Conservation (phyloP, 2,329 filamentous ascomycete genomes). For the Clonostachys chloroleuca region DNA sequence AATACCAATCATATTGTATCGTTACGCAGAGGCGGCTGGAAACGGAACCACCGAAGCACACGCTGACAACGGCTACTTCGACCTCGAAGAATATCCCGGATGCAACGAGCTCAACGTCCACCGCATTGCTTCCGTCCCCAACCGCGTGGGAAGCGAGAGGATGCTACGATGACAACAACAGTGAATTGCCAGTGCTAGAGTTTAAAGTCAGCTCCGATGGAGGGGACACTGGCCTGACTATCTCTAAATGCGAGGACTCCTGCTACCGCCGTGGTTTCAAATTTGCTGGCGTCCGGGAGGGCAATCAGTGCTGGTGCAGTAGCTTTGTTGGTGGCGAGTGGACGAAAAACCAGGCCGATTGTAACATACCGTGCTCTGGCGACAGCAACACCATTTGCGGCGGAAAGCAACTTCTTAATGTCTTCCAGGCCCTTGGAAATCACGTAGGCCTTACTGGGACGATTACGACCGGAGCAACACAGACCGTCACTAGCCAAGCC, state of each 20-base stretch:
- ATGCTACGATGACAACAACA: conserved; percentile 28
- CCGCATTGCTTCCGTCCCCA: conserved; percentile 6
- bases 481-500: too few species aligned
- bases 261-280: conserved; percentile 14
- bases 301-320: conserved; percentile 11
- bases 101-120: neutral
- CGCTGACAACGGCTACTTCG: conserved; percentile 1
- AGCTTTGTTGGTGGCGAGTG: conserved; percentile 6
- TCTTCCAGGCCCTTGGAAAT: conserved; percentile 34
- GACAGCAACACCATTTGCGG: conserved; percentile 8
- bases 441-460: neutral
- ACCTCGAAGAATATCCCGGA: neutral
- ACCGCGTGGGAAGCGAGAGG: conserved; percentile 17
- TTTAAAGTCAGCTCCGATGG: conserved; percentile 15
- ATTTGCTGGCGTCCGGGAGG: conserved; percentile 7
- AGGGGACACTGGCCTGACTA: conserved; percentile 15
- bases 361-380: conserved; percentile 8
- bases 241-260: conserved; percentile 22
- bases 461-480: too few species aligned
- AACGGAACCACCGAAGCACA: conserved; percentile 4
- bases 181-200: conserved; percentile 16
- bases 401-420: conserved; percentile 7
- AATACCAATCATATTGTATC: conserved; percentile 8
- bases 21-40: conserved; percentile 2
- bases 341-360: conserved; percentile 5